Base-by-base conservation (phyloP, 768 basidiomycete species). In the Boletellus sp. region DNA sequence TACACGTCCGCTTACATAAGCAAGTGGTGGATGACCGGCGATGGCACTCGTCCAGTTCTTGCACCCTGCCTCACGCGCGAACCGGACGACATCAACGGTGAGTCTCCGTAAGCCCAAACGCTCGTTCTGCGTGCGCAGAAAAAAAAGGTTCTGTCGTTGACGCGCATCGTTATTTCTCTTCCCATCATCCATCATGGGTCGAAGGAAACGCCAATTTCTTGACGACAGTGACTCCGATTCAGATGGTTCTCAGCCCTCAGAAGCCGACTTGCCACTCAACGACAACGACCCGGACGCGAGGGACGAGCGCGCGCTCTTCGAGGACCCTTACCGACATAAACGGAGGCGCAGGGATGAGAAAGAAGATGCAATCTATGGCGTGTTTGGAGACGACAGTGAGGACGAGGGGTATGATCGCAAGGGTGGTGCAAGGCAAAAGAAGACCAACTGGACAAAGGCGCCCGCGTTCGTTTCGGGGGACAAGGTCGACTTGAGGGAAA, bases 181-280 rank as follows among this genome's bases (percentile, higher is more conserved):
- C 42, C 15, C 19, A 42, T 42, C 40, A 38, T 44, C 32, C 16
- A 53, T 51, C 36, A 92, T 92, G 90, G 80, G 81, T 47, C 81
- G 88, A 47, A 75, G 87, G 54, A 92, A 91, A 65, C 81, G 88
- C 50, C 74, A 83, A 36, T 72, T 90, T 34, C 79, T 90, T 37
- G 88, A 90, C 47, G 85, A 83, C 37, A 81, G 70, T 51, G 79
- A 87, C 65, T 84, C 84, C 0, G 85, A 89, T 65, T 86, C 88
- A 7, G 83, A 85, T 63, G 84, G 86, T 11, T 84, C 82, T 42
- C 71, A 73, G 22, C 78, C 66, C 37, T 85, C 83, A 12, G 78
- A 76, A 34, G 75, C 78, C 13, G 74, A 71, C 17, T 77, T 77
- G 41, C 76, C 75, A 38, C 61, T 62, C n/a, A 71, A 74, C 53